Evolutionary conservation across 2,329 filamentous ascomycete species (phyloP).

Genomic region (Penicillium sp.): DNA sequence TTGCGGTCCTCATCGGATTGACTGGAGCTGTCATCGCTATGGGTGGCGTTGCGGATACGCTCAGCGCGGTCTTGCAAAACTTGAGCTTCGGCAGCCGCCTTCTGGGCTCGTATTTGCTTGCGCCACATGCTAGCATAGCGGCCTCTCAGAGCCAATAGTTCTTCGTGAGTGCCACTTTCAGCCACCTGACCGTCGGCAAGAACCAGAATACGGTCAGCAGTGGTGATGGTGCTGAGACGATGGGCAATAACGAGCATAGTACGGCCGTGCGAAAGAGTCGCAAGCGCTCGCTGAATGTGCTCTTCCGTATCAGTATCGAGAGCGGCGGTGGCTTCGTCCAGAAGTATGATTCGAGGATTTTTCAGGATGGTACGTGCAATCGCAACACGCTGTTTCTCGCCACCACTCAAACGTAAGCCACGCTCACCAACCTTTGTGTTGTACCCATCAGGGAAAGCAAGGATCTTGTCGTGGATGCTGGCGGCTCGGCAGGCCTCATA

Average conservation of each 20-base stretch:
- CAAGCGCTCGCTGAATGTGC: constrained; percentile 85
- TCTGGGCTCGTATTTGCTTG: constrained; percentile 80
- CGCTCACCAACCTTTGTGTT: constrained; percentile 89
- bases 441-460: constrained; percentile 86
- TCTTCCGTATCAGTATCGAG: constrained; percentile 91
- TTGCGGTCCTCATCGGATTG: constrained; percentile 54
- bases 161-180: constrained; percentile 77
- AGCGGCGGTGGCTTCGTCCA: constrained; percentile 91
- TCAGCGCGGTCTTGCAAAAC: constrained; percentile 50
- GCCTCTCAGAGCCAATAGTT: constrained; percentile 70
- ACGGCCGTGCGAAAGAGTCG: constrained; percentile 77
- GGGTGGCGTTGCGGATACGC: constrained; percentile 47
- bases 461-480: constrained; percentile 89
- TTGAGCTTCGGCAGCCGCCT: constrained; percentile 65
- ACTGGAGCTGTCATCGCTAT: constrained; percentile 52
- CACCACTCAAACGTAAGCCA: constrained; percentile 81
- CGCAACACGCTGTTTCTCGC: constrained; percentile 90
- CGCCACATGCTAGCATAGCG: constrained; percentile 86
- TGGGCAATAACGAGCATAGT: constrained; percentile 96
- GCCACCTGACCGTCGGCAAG: constrained; percentile 74
- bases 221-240: constrained; percentile 81
- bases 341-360: constrained; percentile 85
- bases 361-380: constrained; percentile 94
- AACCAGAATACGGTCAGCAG: constrained; percentile 83
- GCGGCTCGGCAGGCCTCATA: constrained; percentile 81